These are phyloP conservation scores for Xylaria grammica DNA, from an alignment of 495 filamentous ascomycete genomes.

Conservation along the genomic window DNA sequence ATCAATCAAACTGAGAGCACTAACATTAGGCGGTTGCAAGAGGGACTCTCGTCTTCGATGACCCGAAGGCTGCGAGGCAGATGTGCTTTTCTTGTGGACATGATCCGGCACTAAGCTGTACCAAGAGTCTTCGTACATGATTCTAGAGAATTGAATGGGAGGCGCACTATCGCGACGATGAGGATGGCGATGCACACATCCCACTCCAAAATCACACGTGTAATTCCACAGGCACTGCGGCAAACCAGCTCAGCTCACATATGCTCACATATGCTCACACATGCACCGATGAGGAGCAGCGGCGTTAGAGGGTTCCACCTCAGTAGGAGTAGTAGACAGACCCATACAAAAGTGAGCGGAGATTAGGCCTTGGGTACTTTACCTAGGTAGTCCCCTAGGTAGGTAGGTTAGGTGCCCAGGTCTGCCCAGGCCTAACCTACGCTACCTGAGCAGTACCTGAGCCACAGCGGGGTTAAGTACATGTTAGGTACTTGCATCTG, in stretches of 20 bases:
- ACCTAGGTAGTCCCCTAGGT: too few species aligned
- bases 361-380: too few species aligned
- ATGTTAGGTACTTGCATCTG: neutral
- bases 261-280: too few species aligned
- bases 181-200: neutral
- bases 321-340: too few species aligned
- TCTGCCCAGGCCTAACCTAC: too few species aligned
- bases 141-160: slow-evolving; percentile 17
- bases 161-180: neutral
- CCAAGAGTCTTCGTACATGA: slow-evolving; percentile 79
- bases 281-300: too few species aligned
- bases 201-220: slow-evolving; percentile 1
- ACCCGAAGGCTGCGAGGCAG: slow-evolving; percentile 43
- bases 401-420: too few species aligned
- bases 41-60: slow-evolving; percentile 68
- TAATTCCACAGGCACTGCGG: neutral
- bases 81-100: slow-evolving; percentile 51
- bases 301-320: too few species aligned
- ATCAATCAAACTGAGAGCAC: slow-evolving; percentile 28
- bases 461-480: neutral
- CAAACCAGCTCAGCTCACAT: neutral
- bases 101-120: slow-evolving; percentile 67
- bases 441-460: too few species aligned
- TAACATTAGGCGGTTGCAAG: slow-evolving; percentile 72
- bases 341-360: neutral